These are phyloP conservation scores for Taiwanofungus camphoratus DNA, from an alignment of 1,284 basidiomycete species.

Conservation along the genomic window DNA sequence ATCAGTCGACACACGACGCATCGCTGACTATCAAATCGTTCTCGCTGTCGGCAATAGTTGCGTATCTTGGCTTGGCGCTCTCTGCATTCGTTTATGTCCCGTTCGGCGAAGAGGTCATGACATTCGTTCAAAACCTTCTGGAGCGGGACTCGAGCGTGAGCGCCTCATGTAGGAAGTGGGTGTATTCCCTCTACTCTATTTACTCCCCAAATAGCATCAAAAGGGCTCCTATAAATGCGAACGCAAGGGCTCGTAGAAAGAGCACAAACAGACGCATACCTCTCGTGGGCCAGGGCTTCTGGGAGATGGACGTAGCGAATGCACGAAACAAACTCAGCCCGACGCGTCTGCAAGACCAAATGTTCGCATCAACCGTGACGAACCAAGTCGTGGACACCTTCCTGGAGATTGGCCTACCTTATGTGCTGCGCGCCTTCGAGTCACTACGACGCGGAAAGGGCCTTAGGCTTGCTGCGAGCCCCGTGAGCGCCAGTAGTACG, in stretches of 20 bases:
- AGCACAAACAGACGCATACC: slow-evolving; percentile 7
- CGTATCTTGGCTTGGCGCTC: slow-evolving; percentile 81
- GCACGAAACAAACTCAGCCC: slow-evolving; percentile 57
- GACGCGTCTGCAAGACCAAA: slow-evolving; percentile 79
- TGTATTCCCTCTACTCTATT: slow-evolving; percentile 17
- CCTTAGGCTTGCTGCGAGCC: slow-evolving; percentile 18
- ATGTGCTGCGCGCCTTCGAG: slow-evolving; percentile 58
- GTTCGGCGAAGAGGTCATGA: slow-evolving; percentile 82
- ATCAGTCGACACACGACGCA: slow-evolving; percentile 69
- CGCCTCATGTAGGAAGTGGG: slow-evolving; percentile 16
- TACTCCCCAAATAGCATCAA: slow-evolving; percentile 13
- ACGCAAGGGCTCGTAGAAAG: slow-evolving; percentile 5
- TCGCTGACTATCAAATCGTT: slow-evolving; percentile 93
- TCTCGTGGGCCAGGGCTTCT: slow-evolving; percentile 30
- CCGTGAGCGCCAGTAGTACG: slow-evolving; percentile 14
- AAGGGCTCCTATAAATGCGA: not conserved
- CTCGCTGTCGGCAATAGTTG: slow-evolving; percentile 81
- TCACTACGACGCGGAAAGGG: slow-evolving; percentile 42
- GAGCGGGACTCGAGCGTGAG: slow-evolving; percentile 6
- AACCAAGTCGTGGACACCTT: slow-evolving; percentile 85
- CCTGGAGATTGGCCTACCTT: slow-evolving; percentile 83
- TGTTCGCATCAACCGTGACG: slow-evolving; percentile 94
- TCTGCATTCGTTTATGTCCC: slow-evolving; percentile 91
- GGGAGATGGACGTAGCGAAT: slow-evolving; percentile 45
- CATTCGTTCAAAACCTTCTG: slow-evolving; percentile 38